Percentiles rank a stretch among this genome's conserved stretches.
These are phyloP conservation scores for Clausena lansium DNA, from an alignment of 345 rosid genomes.

Conservation along the genomic window DNA sequence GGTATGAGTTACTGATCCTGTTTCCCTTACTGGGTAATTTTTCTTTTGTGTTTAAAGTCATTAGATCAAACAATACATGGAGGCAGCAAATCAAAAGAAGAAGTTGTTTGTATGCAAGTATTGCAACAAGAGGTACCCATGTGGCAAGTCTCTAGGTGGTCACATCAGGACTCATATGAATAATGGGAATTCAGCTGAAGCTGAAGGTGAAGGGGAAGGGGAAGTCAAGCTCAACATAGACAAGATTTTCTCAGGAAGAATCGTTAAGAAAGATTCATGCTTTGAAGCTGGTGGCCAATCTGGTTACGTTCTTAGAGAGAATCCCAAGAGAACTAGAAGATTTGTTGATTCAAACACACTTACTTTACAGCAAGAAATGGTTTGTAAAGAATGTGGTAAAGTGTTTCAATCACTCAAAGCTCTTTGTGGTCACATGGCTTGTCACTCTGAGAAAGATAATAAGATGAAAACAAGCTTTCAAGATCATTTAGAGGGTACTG, in stretches of 20 bases:
- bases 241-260: constrained; percentile 25
- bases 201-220: constrained; percentile 33
- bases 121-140: constrained; percentile 68
- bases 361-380: constrained; percentile 32
- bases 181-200: constrained; percentile 33
- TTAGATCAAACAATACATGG: constrained; percentile 39
- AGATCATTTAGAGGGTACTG: constrained; percentile 26
- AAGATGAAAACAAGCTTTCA: constrained; percentile 30
- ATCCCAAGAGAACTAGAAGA: constrained; percentile 61
- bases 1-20: constrained; percentile 23
- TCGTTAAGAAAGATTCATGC: constrained; percentile 21
- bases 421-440: constrained; percentile 93
- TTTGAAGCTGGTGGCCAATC: constrained; percentile 51
- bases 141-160: constrained; percentile 89
- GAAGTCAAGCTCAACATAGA: constrained; percentile 33
- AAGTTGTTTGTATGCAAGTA: constrained; percentile 70
- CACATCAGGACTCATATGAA: constrained; percentile 83
- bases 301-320: constrained; percentile 64
- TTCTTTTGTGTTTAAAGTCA: constrained; percentile 17
- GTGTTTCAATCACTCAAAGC: constrained; percentile 81
- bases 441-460: constrained; percentile 65
- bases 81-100: constrained; percentile 40
- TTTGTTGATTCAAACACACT: constrained; percentile 45
- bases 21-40: constrained; percentile 30
- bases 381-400: constrained; percentile 86